Evolutionary conservation across 225 moss, liverwort and hornwort genomes (phyloP).

Genomic region (Pleurozium schreberi): DNA sequence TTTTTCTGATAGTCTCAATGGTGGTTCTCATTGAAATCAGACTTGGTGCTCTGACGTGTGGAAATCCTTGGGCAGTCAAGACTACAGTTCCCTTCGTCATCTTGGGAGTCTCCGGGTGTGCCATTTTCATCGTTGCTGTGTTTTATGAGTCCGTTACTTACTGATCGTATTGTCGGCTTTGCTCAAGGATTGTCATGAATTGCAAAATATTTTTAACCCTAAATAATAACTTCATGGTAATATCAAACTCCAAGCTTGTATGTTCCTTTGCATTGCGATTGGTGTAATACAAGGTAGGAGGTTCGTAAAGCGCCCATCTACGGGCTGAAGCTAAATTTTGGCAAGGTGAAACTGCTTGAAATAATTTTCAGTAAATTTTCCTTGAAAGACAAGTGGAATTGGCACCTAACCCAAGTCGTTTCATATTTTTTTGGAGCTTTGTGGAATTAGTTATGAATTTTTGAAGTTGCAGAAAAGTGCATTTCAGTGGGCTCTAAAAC

Average conservation of each 20-base stretch:
- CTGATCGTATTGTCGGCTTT: neutral
- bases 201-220: neutral
- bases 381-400: too few relatives aligned
- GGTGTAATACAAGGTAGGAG: too few relatives aligned
- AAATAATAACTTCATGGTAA: neutral
- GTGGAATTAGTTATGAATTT: too few relatives aligned
- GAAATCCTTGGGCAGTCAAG: constrained; percentile 54
- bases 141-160: constrained; percentile 33
- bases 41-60: constrained; percentile 47
- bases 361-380: too few relatives aligned
- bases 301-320: too few relatives aligned
- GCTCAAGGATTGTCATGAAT: neutral
- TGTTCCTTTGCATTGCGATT: neutral
- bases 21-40: constrained; percentile 54
- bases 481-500: too few relatives aligned
- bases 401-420: too few relatives aligned
- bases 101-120: constrained; percentile 49
- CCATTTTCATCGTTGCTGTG: constrained; percentile 59
- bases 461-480: too few relatives aligned
- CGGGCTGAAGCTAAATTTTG: too few relatives aligned
- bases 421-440: too few relatives aligned
- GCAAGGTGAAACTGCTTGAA: too few relatives aligned
- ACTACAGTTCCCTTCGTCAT: constrained; percentile 56
- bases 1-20: constrained; percentile 61
- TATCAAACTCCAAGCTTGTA: neutral